These are phyloP conservation scores for Neofusicoccum parvum DNA, from an alignment of 2,329 filamentous ascomycete species.

Conservation along the genomic window DNA sequence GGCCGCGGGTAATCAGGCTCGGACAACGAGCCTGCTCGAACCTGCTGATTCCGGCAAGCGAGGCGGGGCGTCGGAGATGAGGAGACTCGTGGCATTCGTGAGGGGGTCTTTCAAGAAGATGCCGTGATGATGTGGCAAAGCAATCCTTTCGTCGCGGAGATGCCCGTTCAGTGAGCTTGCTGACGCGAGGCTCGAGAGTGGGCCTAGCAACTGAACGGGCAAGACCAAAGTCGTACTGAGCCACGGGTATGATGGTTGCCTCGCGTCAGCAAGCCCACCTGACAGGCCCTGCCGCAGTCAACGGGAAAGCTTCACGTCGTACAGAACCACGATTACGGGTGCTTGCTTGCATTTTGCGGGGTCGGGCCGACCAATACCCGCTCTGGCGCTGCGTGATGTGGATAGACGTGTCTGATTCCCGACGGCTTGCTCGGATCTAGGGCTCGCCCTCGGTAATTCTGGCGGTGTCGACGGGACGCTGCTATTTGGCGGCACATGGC, in stretches of 20 bases:
- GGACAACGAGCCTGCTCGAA: neutral
- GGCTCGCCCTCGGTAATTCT: neutral
- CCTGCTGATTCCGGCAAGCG: neutral
- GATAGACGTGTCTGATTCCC: neutral
- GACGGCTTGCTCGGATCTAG: neutral
- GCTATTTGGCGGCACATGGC: neutral
- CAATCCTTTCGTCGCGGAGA: neutral
- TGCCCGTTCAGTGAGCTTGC: neutral
- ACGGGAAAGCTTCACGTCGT: neutral
- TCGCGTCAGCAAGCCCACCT: neutral
- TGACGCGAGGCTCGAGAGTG: too few relatives aligned
- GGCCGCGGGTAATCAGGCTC: too few relatives aligned
- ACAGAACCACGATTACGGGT: neutral
- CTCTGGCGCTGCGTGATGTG: neutral
- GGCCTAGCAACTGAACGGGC: too few relatives aligned
- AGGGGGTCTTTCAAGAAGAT: neutral
- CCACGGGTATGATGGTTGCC: neutral
- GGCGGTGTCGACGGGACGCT: neutral
- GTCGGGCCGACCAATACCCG: slow-evolving; percentile 11
- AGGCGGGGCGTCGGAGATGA: slow-evolving; percentile 4
- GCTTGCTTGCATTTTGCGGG: slow-evolving; percentile 7
- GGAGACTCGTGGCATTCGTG: neutral
- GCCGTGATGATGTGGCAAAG: neutral
- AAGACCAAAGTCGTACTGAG: too few relatives aligned
- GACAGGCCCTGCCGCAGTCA: neutral